These are phyloP conservation scores for Hirsutella thompsonii DNA, from an alignment of 2,329 filamentous ascomycete species.

Conservation along the genomic window DNA sequence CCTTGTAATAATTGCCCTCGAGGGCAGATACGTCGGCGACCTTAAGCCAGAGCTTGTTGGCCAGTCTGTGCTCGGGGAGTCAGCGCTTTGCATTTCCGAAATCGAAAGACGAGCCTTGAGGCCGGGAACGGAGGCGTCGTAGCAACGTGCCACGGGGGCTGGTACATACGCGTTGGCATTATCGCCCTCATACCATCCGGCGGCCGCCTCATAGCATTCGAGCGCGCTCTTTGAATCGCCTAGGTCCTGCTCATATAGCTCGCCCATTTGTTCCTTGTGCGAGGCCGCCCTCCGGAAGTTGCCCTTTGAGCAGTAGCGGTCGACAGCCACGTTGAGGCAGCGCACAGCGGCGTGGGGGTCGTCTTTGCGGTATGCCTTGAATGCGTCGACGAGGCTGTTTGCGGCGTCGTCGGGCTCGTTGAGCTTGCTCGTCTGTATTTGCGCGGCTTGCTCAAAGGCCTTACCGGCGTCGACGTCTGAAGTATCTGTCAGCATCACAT, in stretches of 20 bases:
- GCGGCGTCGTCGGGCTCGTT: slow-evolving; percentile 90
- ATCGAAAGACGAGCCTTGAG: no score
- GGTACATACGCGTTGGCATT: slow-evolving; percentile 63
- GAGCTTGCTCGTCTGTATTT: slow-evolving; percentile 65
- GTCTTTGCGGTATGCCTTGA: slow-evolving; percentile 85
- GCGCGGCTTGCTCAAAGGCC: slow-evolving; percentile 77
- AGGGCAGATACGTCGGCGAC: slow-evolving; percentile 78
- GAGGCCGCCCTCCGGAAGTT: slow-evolving; percentile 86
- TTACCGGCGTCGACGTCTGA: slow-evolving; percentile 80
- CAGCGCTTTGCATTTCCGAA: neutral
- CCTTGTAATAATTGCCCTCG: slow-evolving; percentile 71
- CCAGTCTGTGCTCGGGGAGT: slow-evolving; percentile 40
- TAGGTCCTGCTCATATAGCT: slow-evolving; percentile 73
- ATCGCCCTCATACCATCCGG: slow-evolving; percentile 80
- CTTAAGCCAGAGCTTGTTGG: slow-evolving; percentile 90
- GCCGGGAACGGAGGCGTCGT: no score
- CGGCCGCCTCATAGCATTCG: slow-evolving; percentile 73
- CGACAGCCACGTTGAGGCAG: slow-evolving; percentile 67
- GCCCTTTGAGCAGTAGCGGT: slow-evolving; percentile 77
- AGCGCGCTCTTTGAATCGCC: slow-evolving; percentile 67
- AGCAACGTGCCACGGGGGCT: no score
- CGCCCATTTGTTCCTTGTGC: slow-evolving; percentile 79
- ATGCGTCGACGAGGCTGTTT: slow-evolving; percentile 78
- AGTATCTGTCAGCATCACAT: no score
- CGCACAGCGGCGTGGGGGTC: slow-evolving; percentile 72